A percentile compares a stretch with the other conserved stretches of the same genome.
phyloP scores from a whole-genome alignment of 2,329 filamentous ascomycete species.

The Verruconis gallopava region DNA sequence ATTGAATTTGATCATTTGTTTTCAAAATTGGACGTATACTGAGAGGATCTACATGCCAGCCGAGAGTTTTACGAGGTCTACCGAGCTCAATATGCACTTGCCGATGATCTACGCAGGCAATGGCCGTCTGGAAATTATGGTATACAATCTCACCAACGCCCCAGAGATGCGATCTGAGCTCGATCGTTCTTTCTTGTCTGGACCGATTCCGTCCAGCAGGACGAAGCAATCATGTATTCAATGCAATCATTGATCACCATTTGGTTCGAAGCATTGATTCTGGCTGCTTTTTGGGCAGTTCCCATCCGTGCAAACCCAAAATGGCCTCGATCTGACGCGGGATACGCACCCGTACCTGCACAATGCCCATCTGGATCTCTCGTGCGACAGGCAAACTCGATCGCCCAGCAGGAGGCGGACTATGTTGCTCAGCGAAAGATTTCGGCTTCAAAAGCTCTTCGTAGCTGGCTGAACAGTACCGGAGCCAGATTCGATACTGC shows the following conservation, averaged over 20 bases:
- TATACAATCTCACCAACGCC: neutral
- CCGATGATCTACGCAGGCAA: neutral
- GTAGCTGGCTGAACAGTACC: conserved; percentile 3
- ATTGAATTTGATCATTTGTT: too few relatives aligned
- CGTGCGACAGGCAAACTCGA: conserved; percentile 4
- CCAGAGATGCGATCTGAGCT: neutral
- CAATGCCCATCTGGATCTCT: conserved; percentile 5
- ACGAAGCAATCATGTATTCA: neutral
- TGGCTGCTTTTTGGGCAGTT: neutral
- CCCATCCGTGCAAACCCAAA: neutral
- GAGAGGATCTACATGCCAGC: too few relatives aligned
- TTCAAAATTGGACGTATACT: too few relatives aligned
- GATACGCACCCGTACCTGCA: neutral
- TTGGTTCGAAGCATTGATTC: neutral
- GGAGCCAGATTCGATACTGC: conserved; percentile 19
- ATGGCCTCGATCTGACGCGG: neutral
- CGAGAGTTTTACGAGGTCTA: too few relatives aligned
- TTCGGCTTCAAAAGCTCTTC: neutral
- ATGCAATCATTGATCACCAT: neutral
- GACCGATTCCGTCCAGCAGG: neutral
- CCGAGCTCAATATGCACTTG: neutral
- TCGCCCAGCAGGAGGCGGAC: conserved; percentile 2
- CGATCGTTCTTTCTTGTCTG: neutral
- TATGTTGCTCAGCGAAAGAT: conserved; percentile 5
- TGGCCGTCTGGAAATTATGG: neutral